A percentile compares a stretch with the other conserved stretches of the same genome.
Conservation (phyloP, 176 grass and related monocot genomes). For the Triticum turgidum region DNA sequence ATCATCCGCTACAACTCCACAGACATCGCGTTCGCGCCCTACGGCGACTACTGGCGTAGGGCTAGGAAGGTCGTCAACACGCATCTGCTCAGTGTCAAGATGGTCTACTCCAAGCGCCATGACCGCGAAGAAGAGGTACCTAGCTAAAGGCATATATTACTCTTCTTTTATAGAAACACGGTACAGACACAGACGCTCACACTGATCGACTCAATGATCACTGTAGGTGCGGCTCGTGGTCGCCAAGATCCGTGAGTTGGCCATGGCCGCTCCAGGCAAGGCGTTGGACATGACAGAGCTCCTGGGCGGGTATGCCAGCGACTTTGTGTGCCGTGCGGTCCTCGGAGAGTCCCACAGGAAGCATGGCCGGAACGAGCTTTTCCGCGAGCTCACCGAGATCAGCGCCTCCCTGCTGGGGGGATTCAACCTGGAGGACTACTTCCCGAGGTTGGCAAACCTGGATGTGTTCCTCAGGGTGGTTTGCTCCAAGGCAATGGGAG, state of each 20-base stretch:
- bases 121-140: neutral
- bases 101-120: neutral
- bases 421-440: neutral
- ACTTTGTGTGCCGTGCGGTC: constrained; percentile 41
- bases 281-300: constrained; percentile 34
- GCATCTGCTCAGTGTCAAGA: constrained; percentile 31
- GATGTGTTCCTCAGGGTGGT: constrained; percentile 4
- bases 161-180: no score
- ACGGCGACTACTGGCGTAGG: constrained; percentile 39
- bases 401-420: constrained; percentile 19
- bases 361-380: constrained; percentile 10
- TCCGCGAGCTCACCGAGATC: constrained; percentile 34
- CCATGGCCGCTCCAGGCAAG: neutral
- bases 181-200: no score
- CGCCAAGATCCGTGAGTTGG: neutral
- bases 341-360: neutral
- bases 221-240: neutral
- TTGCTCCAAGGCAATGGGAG: constrained; percentile 19
- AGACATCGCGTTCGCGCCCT: constrained; percentile 37
- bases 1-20: constrained; percentile 24
- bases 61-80: constrained; percentile 26
- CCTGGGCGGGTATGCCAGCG: constrained; percentile 20
- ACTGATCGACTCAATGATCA: no score
- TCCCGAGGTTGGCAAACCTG: neutral
- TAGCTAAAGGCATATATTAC: no score